Conservation (phyloP, 768 basidiomycete genomes). For the Pisolithus microcarpus region DNA sequence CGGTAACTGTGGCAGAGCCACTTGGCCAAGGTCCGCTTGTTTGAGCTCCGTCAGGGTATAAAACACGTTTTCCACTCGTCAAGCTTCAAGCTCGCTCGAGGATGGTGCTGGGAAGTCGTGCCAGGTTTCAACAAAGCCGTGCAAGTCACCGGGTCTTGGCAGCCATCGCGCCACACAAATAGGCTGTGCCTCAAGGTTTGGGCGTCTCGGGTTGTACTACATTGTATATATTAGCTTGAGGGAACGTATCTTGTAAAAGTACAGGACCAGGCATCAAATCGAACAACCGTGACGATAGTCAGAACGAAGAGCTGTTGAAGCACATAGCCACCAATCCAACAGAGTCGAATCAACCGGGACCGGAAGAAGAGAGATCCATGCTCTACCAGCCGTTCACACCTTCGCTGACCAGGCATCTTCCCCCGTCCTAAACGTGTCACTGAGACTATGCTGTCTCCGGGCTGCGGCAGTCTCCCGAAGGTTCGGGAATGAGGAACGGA, state of each 20-base stretch:
- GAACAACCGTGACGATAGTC: no score
- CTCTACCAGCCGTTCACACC: slow-evolving; percentile 12
- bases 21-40: no score
- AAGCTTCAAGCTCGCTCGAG: no score
- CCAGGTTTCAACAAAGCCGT: no score
- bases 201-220: background rate
- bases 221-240: background rate
- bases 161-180: no score
- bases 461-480: slow-evolving; percentile 46
- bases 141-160: no score
- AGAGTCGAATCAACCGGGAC: no score
- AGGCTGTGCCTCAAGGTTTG: no score
- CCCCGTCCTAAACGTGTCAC: slow-evolving; percentile 42
- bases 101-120: no score
- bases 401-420: slow-evolving; percentile 7
- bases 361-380: slow-evolving; percentile 2
- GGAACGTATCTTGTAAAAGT: slow-evolving; percentile 6
- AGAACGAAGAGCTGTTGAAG: slow-evolving; percentile 1
- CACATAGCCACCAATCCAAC: background rate
- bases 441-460: slow-evolving; percentile 45
- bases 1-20: no score
- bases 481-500: slow-evolving; percentile 51
- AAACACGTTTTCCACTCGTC: no score
- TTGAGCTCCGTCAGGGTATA: no score
- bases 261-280: background rate